Percentiles rank a stretch among this genome's conserved stretches.
Conservation (phyloP, 208 protist genomes). For the Crithidia fasciculata region DNA sequence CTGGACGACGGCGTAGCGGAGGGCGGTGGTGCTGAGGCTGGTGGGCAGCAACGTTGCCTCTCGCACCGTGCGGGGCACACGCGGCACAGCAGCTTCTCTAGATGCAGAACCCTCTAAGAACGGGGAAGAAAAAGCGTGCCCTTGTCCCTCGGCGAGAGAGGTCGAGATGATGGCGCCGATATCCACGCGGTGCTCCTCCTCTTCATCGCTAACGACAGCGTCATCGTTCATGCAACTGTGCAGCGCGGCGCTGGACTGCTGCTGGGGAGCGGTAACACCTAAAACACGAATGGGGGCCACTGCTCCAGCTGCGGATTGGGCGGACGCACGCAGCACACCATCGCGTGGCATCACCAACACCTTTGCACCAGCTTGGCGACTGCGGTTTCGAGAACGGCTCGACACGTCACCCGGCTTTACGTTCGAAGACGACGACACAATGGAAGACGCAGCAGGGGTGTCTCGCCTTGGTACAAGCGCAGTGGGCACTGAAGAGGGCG, state of each 20-base stretch:
- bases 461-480: no score
- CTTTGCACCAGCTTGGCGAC: no score
- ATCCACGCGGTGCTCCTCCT: conserved; percentile 14
- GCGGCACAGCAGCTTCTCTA: not conserved
- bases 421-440: not conserved
- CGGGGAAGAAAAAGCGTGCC: no score
- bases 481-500: not conserved
- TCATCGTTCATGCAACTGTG: not conserved
- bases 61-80: conserved; percentile 26
- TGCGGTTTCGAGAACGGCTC: no score
- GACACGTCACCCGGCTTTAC: no score
- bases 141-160: conserved; percentile 10
- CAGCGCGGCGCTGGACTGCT: no score
- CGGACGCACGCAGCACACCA: not conserved
- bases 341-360: no score
- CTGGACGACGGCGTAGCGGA: conserved; percentile 41
- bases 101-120: no score
- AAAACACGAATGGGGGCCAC: conserved; percentile 10
- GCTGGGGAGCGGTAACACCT: not conserved
- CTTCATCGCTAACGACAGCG: not conserved
- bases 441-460: not conserved
- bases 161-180: conserved; percentile 12
- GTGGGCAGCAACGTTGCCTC: conserved; percentile 34
- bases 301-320: not conserved
- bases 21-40: conserved; percentile 21